Evolutionary conservation across 805 yeast species (phyloP), one percentile per base, ranked within the genome.

Genomic region (Jamesozyma gamospora): DNA sequence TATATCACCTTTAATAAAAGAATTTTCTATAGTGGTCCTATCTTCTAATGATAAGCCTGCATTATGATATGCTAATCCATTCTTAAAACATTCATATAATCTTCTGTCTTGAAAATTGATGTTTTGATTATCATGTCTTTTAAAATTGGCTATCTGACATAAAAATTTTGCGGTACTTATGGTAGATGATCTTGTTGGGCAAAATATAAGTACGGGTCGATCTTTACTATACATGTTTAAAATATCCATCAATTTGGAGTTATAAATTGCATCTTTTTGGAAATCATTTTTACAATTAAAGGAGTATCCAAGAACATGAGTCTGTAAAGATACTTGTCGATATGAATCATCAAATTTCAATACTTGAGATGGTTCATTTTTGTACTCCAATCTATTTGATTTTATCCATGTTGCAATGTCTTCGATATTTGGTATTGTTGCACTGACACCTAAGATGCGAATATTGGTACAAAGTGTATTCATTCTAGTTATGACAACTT

Each of bases 51-150:
- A 57, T 32, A 76, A 54, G 1, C 82, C 82, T 3, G 81, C 82
- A 55, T 76, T 78, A 45, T 77, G 82, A 46, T 61, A 73, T 0
- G 72, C 75, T 28, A 77, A 59, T 0, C 78, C 77, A 6, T 44
- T 41, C 4, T 34, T 30, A 1, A 41, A 32, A 36, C 54, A 51
- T 10, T 46, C 48, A 3, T 3, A 11, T 0, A 40, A 35, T 4
- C 16, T 15, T 10, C 21, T 35, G 15, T 40, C 42, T 4, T 19
- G 17, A 4, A 34, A 4, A 7, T 4, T 15, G 13, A 11, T 7
- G 15, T 25, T n/a, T 34, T 42, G 16, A 12, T 12, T 13, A 15
- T 24, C 25, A 4, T 26, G 18, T 11, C 12, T 19, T 8, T n/a
- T 6, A 12, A 4, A 14, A 6, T 27, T 16, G 7, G 4, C 44